Percentiles rank a stretch among this genome's conserved stretches.
phyloP scores from a whole-genome alignment of 78 protist species.

The Creolimax fragrantissima region DNA sequence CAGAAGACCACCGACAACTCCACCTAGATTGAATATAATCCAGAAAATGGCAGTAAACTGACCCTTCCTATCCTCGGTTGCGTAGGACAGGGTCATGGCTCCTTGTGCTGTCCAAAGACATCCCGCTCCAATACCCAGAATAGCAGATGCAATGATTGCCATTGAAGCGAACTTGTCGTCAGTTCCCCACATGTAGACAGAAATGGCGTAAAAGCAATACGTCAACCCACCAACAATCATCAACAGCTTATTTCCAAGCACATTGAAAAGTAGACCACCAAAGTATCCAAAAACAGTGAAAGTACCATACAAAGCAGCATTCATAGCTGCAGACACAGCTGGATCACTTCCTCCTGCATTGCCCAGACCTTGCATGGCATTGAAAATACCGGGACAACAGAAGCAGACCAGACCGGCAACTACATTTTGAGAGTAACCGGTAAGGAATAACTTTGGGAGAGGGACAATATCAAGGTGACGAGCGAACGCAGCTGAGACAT shows the following conservation, averaged over 20 bases:
- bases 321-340: background rate
- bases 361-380: slow-evolving; percentile 9
- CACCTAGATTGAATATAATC: slow-evolving; percentile 21
- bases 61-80: slow-evolving; percentile 11
- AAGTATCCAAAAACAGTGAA: slow-evolving; percentile 19
- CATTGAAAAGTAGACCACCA: background rate
- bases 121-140: slow-evolving; percentile 23
- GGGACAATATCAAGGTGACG: background rate
- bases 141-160: background rate
- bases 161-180: background rate
- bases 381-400: background rate
- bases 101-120: slow-evolving; percentile 6
- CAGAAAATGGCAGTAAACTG: background rate
- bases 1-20: background rate
- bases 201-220: background rate
- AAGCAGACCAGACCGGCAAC: background rate
- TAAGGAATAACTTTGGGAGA: background rate
- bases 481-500: background rate
- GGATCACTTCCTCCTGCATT: slow-evolving; percentile 1
- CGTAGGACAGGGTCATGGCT: slow-evolving; percentile 11
- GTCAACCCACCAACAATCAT: background rate
- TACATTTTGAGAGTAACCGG: background rate
- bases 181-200: background rate
- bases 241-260: slow-evolving; percentile 1
- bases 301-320: background rate